Conservation (phyloP, 2,329 filamentous ascomycete genomes). For the Colletotrichum gloeosporioides region DNA sequence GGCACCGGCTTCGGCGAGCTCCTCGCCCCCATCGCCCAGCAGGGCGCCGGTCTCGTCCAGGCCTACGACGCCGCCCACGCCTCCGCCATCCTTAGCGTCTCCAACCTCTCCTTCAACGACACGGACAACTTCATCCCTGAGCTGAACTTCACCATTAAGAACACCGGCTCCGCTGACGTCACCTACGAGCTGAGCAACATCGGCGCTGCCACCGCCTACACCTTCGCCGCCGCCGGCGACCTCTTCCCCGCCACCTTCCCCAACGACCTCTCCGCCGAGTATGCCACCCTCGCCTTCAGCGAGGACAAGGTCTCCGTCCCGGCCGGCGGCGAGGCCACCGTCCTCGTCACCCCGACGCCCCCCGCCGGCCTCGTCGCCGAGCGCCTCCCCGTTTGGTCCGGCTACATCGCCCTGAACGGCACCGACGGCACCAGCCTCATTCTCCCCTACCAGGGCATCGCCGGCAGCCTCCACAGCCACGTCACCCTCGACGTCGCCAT, state of each 20-base stretch:
- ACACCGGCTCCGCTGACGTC: conserved; percentile 52
- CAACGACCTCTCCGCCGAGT: conserved; percentile 44
- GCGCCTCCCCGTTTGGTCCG: conserved; percentile 47
- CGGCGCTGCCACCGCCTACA: conserved; percentile 59
- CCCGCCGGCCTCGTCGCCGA: conserved; percentile 39
- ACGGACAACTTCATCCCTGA: conserved; percentile 58
- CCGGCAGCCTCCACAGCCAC: conserved; percentile 39
- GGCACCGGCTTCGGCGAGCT: conserved; percentile 38
- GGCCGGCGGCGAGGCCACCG: conserved; percentile 45
- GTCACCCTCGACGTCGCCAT: conserved; percentile 39
- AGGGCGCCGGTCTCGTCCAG: conserved; percentile 65
- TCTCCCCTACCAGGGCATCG: conserved; percentile 47
- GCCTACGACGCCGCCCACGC: conserved; percentile 63
- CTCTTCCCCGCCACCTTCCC: conserved; percentile 49
- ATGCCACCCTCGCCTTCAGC: conserved; percentile 49
- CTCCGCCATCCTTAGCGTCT: conserved; percentile 56
- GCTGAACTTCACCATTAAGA: conserved; percentile 60
- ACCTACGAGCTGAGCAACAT: conserved; percentile 58
- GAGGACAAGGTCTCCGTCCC: conserved; percentile 47
- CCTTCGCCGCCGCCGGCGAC: conserved; percentile 40
- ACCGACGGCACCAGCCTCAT: conserved; percentile 41
- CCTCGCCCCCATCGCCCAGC: conserved; percentile 63
- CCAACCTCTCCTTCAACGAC: conserved; percentile 69
- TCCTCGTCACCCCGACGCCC: conserved; percentile 50
- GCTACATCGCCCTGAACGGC: conserved; percentile 45